These are phyloP conservation scores for Sporisorium reilianum DNA, from an alignment of 1,284 basidiomycete genomes.

Conservation along the genomic window DNA sequence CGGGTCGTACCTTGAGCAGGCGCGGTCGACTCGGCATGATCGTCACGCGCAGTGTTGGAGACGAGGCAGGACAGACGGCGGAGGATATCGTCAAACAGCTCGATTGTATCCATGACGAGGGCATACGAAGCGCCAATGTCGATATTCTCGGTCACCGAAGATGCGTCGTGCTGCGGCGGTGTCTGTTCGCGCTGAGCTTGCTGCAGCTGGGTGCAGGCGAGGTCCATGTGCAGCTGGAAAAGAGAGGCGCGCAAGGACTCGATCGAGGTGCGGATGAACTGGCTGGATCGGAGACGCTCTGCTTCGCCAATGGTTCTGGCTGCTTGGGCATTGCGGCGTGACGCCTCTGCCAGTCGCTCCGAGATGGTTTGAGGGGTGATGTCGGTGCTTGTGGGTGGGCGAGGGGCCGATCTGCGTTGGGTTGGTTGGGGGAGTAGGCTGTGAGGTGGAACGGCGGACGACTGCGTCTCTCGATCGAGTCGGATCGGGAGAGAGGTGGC, in stretches of 20 bases:
- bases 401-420: constrained; percentile 2
- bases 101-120: constrained; percentile 42
- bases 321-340: constrained; percentile 37
- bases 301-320: constrained; percentile 33
- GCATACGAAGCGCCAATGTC: constrained; percentile 28
- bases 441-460: constrained; percentile 1
- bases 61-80: constrained; percentile 35
- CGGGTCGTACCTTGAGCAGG: constrained; percentile 8
- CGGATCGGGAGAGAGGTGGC: not conserved
- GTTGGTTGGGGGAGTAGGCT: constrained; percentile 1
- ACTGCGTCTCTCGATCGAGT: not conserved
- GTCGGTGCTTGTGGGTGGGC: not conserved
- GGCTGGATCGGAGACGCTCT: constrained; percentile 33
- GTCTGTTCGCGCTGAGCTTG: not conserved
- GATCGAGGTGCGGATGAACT: constrained; percentile 36
- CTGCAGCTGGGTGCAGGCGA: constrained; percentile 35
- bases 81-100: constrained; percentile 41
- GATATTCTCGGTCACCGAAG: not conserved
- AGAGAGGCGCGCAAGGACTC: constrained; percentile 42
- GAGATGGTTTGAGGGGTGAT: constrained; percentile 22
- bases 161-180: not conserved
- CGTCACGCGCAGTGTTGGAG: constrained; percentile 12
- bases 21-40: not conserved
- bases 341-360: constrained; percentile 26
- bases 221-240: constrained; percentile 36